Base-by-base conservation (phyloP, 1,284 basidiomycete species). In the Papiliotrema flavescens region DNA sequence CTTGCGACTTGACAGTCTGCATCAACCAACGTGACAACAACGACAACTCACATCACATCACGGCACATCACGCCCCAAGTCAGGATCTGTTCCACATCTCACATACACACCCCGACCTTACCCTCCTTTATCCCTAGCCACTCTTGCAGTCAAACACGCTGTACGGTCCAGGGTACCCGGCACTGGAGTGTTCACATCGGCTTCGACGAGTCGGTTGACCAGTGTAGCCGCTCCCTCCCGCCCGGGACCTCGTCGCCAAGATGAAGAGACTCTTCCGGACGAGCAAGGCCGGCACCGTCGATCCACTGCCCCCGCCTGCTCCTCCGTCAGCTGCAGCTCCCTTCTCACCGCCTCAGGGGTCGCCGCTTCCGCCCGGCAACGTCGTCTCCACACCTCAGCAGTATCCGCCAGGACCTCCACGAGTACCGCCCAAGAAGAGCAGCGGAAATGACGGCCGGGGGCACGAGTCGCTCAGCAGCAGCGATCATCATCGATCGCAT, bases 241-340 rank as follows among this genome's bases (percentile, higher is more conserved):
- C 28, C 5, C 28, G 6, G 6, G 28, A 5, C 6, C 28, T 32
- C 28, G 22, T 39, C 48, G 36, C 13, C 44, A 53, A 17, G 28
- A 65, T 65, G 63, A 65, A 65, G 53, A 51, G 59, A 23, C 54
- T 65, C 34, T 65, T 65, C 40, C 54, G 63, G 47, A 60, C 54
- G 8, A 59, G 56, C 44, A 63, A 63, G 47, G 36, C 56, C 3
- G 50, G 46, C 5, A 34, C 45, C 15, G 40, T 65, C 20, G 53
- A 60, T 39, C 63, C 63, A 1, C 45, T 65, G 13, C 63, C 63
- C 14, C 49, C 54, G 37, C 42, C 55, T 11, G 13, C 56, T n/a
- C 43, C 49, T 43, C 39, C 39, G 6, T 23, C 48, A n/a, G 45
- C 36, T 15, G 15, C 24, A 40, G 17, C 24, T 6, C 11, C 28